These are phyloP conservation scores for Calonectria crousiana DNA, from an alignment of 2,329 filamentous ascomycete species.

Conservation along the genomic window DNA sequence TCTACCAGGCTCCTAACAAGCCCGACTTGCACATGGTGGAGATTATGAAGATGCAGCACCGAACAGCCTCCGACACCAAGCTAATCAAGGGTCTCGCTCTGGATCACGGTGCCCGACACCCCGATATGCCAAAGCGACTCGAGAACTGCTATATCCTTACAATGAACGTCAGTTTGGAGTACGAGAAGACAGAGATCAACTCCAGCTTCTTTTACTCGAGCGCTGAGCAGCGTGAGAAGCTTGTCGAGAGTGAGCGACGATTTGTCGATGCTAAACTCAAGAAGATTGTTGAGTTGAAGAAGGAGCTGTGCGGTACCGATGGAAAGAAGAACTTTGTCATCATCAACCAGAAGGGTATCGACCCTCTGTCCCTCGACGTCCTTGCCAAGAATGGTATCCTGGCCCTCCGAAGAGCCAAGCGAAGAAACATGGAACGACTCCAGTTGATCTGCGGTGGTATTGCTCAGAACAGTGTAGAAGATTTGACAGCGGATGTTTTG, in stretches of 20 bases:
- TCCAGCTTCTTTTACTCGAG: slow-evolving; percentile 98
- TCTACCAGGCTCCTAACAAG: slow-evolving; percentile 89
- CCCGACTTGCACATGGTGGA: slow-evolving; percentile 99
- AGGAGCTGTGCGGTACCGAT: slow-evolving; percentile 94
- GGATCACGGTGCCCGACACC: slow-evolving; percentile 95
- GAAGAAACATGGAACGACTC: slow-evolving; percentile 98
- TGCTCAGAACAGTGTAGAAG: slow-evolving; percentile 96
- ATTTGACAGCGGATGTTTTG: slow-evolving; percentile 86
- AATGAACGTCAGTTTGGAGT: slow-evolving; percentile 96
- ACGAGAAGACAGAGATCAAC: slow-evolving; percentile 99
- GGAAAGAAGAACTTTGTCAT: slow-evolving; percentile 96
- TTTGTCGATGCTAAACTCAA: slow-evolving; percentile 97
- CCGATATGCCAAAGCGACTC: slow-evolving; percentile 97
- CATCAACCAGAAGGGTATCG: slow-evolving; percentile 99
- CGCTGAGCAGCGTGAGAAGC: slow-evolving; percentile 96
- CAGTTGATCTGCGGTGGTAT: slow-evolving; percentile 93
- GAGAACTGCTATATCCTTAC: slow-evolving; percentile 97
- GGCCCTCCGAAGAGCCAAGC: slow-evolving; percentile 92
- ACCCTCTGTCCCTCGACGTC: slow-evolving; percentile 94
- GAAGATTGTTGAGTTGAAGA: slow-evolving; percentile 98
- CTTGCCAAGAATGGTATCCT: slow-evolving; percentile 98
- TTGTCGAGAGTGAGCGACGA: slow-evolving; percentile 95
- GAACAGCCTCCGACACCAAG: slow-evolving; percentile 94
- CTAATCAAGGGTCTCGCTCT: slow-evolving; percentile 93
- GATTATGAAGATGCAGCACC: slow-evolving; percentile 99